Evolutionary conservation across 495 filamentous ascomycete species (phyloP).

Genomic region (Copromyces sp.): DNA sequence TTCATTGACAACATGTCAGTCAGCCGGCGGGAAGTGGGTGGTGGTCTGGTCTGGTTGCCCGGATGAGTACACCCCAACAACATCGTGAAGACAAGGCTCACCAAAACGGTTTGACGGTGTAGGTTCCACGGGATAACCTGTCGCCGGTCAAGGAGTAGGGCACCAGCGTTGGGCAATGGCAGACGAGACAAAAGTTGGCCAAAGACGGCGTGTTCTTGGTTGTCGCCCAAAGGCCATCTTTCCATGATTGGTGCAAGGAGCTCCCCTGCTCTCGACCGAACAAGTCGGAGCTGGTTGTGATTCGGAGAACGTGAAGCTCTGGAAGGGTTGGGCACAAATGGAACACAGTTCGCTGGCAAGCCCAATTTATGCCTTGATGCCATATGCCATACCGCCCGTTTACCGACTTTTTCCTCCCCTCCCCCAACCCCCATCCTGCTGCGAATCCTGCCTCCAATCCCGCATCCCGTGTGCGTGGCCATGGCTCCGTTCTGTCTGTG

Average conservation of each 20-base stretch:
- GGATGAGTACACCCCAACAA: not conserved
- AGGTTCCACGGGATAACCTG: not conserved
- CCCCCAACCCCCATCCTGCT: not conserved
- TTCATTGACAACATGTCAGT: not conserved
- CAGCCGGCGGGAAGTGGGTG: not conserved
- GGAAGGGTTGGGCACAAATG: constrained; percentile 4
- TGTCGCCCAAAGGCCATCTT: constrained; percentile 11
- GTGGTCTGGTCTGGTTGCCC: not conserved
- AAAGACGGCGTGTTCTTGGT: constrained; percentile 1
- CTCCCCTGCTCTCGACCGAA: constrained; percentile 3
- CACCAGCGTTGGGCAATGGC: constrained; percentile 19
- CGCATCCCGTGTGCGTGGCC: not conserved
- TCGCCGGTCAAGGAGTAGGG: constrained; percentile 7
- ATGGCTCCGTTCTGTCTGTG: not conserved
- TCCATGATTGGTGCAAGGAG: constrained; percentile 20
- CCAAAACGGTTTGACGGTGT: not conserved
- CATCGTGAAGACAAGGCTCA: not conserved
- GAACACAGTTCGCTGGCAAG: constrained; percentile 3
- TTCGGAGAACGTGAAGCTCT: constrained; percentile 6
- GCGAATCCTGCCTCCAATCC: not conserved
- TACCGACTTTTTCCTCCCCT: not conserved
- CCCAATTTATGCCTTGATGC: constrained; percentile 1
- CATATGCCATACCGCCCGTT: not conserved
- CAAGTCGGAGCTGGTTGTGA: constrained; percentile 11
- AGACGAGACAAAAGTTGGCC: constrained; percentile 4